A percentile compares a stretch with the other conserved stretches of the same genome.
These are phyloP conservation scores for Elongisporangium anandrum DNA, from an alignment of 352 stramenopile species.

Conservation along the genomic window DNA sequence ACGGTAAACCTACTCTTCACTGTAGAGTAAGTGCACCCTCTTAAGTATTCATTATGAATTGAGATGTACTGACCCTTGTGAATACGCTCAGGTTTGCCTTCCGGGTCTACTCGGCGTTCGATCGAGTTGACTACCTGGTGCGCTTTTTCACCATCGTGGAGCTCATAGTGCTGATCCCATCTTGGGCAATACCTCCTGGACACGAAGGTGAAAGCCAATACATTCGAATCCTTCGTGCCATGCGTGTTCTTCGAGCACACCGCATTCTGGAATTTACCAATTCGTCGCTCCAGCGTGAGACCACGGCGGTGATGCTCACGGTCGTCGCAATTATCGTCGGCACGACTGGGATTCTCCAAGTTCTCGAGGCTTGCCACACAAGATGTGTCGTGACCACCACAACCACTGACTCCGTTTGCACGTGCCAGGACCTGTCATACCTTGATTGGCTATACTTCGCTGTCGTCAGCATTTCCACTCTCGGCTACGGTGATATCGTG, in stretches of 20 bases:
- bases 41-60: too few species aligned
- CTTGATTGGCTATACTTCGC: constrained; percentile 81
- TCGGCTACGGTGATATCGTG: constrained; percentile 80
- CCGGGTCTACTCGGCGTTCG: constrained; percentile 54
- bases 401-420: constrained; percentile 20
- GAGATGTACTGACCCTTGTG: too few species aligned
- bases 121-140: constrained; percentile 52
- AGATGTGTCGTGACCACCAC: not conserved
- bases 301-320: constrained; percentile 53
- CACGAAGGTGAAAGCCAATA: constrained; percentile 1
- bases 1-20: constrained; percentile 65
- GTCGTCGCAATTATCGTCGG: constrained; percentile 70
- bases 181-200: constrained; percentile 28
- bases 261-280: constrained; percentile 70
- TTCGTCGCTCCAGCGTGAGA: constrained; percentile 68
- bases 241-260: constrained; percentile 68
- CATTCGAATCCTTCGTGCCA: constrained; percentile 32
- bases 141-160: constrained; percentile 52
- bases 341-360: constrained; percentile 61
- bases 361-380: constrained; percentile 47
- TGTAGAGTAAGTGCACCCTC: constrained; percentile 58
- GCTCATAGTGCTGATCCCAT: constrained; percentile 55
- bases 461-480: constrained; percentile 81
- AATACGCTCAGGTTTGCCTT: constrained; percentile 32
- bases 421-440: constrained; percentile 61